Evolutionary conservation across 169 alveolate genomes (phyloP).

Genomic region (Babesia divergens): DNA sequence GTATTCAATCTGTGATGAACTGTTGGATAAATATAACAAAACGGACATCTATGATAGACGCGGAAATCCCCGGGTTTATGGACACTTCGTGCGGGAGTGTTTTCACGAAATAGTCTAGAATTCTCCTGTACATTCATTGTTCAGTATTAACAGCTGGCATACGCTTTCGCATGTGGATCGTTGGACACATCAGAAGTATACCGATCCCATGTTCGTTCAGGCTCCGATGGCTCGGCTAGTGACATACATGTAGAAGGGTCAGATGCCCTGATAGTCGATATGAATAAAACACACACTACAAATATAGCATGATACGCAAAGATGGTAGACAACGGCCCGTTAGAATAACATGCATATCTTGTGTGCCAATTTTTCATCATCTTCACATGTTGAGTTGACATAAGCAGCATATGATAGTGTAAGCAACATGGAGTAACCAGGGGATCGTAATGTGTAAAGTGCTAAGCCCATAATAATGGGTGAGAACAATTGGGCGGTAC

Average conservation of each 20-base stretch:
- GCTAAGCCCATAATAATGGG: no score
- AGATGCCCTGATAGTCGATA: no score
- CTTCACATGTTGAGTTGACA: neutral
- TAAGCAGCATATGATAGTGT: no score
- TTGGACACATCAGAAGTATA: neutral
- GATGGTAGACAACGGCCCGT: neutral
- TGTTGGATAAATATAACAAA: neutral
- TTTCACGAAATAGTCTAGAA: slow-evolving; percentile 1
- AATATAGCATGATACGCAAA: neutral
- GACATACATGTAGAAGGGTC: no score
- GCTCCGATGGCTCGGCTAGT: no score
- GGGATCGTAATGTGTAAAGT: no score
- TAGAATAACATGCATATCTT: neutral
- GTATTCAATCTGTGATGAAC: neutral
- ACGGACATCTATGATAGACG: slow-evolving; percentile 19
- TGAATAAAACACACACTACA: no score
- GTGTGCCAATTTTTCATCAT: neutral
- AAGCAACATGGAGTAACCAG: no score
- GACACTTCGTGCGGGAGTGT: neutral
- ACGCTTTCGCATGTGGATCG: slow-evolving; percentile 1
- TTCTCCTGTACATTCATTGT: neutral
- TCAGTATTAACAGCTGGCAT: neutral
- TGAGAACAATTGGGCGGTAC: no score
- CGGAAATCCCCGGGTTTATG: slow-evolving; percentile 3
- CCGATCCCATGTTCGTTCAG: neutral